Evolutionary conservation across 169 alveolate species (phyloP), one percentile per base, ranked within the genome.

Genomic region (Eimeria sp.): DNA sequence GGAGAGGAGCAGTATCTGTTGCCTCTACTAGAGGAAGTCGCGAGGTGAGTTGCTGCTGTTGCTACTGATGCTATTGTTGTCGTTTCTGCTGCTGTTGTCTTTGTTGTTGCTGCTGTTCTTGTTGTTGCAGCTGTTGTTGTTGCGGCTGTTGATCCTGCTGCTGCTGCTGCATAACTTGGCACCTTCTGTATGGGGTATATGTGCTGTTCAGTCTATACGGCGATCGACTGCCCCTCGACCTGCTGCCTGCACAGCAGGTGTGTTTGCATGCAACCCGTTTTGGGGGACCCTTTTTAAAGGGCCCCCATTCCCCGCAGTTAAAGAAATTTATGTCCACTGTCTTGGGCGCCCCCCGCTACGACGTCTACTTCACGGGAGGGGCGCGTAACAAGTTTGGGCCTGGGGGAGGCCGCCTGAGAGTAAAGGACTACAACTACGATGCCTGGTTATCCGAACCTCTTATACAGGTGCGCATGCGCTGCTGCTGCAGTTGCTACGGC

Each of bases 201-300:
- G n/a, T 40, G 25, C 89, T 51, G 5, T 76, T 5, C 97, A 95
- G 95, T 65, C 76, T 40, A 51, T 78, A 89, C 73, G 94, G 80
- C 30, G 72, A 51, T 11, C 76, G 65, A 14, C 82, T 95, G 45
- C 97, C 97, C 11, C 58, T 47, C 30, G 95, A 89, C 11, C 92
- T 95, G 47, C 89, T 95, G 90, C 65, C 27, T 9, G 97, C 95
- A 54, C 97, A 95, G 89, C 97, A 95, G 63, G 95, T 95, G 3
- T 61, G 94, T 25, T 89, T 88, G 34, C 95, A 80, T 40, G 89
- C 72, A 47, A 43, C 67, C 4, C 67, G 70, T 16, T 57, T 73
- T 49, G 72, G 43, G 25, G 88, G 88, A 7, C 86, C 88, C 34
- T 57, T 61, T 16, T 14, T 72, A 40, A 82, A 47, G 54, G 89